Evolutionary conservation across 352 stramenopile species (phyloP), one percentile per base, ranked within the genome.

Genomic region (Pythium graminicola): DNA sequence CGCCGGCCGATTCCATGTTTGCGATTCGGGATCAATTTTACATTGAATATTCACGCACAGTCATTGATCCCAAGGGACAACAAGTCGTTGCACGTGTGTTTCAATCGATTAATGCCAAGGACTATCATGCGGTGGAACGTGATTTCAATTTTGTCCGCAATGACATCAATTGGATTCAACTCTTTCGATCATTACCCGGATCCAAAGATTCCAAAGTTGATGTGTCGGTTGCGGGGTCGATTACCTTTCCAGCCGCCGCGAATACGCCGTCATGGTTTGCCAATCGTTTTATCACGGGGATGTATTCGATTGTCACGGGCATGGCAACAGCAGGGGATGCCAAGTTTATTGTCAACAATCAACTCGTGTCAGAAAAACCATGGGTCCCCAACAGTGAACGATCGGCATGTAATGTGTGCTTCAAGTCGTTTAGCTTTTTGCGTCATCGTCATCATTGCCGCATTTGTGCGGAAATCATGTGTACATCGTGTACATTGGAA

Each of bases 401-500:
- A 0, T 70, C 76, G 14, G 73, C 76, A 3, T 91, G 80, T 39
- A 84, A 67, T 22, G 73, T 89, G 8, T 91, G 80, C 56, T 82
- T 86, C 53, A 87, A 87, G 64, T 82, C 70, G 36, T 91, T 91
- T 47, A 81, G 73, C 41, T 54, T 88, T 45, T 59, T 91, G 46
- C 76, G 79, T 1, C 76, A 74, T 36, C 79, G 81, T 29, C 81
- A 93, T 60, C 79, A 93, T 60, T 93, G 81, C 55, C 79, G 79
- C 27, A 75, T 85, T 6, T 93, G 81, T 43, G 79, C 76, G 31
- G 81, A 93, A 51, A 86, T 93, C 56, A 90, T 90, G 76, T 90
- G 79, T 46, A 67, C 72, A 0, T 57, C 65, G 0, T 90, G 79
- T 41, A 91, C 77, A 1, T 68, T 87, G 24, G 76, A 86, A 56